These are phyloP conservation scores for Nakaseomyces nivariensis DNA, from an alignment of 1,139 yeast genomes.

Conservation along the genomic window DNA sequence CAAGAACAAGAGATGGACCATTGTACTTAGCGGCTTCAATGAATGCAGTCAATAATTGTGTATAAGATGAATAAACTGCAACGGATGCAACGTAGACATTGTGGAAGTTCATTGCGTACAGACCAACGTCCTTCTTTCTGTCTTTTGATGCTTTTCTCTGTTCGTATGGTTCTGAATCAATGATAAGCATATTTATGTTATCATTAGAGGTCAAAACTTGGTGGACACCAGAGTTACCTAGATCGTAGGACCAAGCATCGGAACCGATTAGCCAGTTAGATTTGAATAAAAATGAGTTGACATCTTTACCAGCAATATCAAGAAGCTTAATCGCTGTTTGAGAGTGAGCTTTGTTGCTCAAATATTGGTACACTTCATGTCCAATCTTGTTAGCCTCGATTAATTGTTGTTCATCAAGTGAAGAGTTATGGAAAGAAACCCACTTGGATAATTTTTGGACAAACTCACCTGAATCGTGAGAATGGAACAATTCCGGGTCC, in stretches of 20 bases:
- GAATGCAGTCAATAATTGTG: slow-evolving; percentile 82
- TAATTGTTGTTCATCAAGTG: slow-evolving; percentile 27
- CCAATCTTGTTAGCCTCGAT: slow-evolving; percentile 28
- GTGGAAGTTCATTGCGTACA: slow-evolving; percentile 92
- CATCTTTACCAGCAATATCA: slow-evolving; percentile 35
- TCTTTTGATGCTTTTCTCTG: slow-evolving; percentile 20
- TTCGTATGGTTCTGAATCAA: slow-evolving; percentile 81
- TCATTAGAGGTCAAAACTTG: slow-evolving; percentile 65
- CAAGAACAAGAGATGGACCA: slow-evolving; percentile 87
- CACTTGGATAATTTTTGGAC: slow-evolving; percentile 59
- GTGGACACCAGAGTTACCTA: slow-evolving; percentile 89
- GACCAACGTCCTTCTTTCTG: slow-evolving; percentile 87
- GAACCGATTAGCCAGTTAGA: slow-evolving; percentile 86
- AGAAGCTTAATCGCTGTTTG: slow-evolving; percentile 35
- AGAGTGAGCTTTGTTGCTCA: slow-evolving; percentile 30
- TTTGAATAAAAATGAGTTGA: slow-evolving; percentile 38
- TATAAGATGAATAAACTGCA: slow-evolving; percentile 86
- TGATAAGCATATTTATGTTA: slow-evolving; percentile 74
- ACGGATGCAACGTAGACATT: slow-evolving; percentile 88
- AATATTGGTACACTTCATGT: slow-evolving; percentile 33
- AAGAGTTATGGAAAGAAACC: slow-evolving; percentile 39
- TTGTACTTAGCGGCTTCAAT: slow-evolving; percentile 79
- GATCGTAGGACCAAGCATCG: slow-evolving; percentile 90
- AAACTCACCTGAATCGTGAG: slow-evolving; percentile 40
- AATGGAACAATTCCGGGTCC: slow-evolving; percentile 36